These are phyloP conservation scores for Lenzites betulinus DNA, from an alignment of 768 basidiomycete species.

Conservation along the genomic window DNA sequence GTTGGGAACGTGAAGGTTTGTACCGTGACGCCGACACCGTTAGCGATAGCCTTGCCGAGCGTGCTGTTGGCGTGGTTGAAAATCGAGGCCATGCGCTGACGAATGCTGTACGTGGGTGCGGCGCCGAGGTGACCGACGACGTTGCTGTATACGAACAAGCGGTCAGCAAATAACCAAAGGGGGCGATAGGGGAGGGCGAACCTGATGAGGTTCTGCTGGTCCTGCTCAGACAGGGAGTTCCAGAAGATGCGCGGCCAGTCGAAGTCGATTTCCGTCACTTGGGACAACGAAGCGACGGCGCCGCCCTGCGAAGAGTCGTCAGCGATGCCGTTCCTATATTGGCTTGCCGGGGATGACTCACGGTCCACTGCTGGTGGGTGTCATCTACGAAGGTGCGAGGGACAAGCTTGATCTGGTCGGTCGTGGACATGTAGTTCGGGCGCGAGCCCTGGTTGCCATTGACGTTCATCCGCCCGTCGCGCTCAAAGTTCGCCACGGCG, in stretches of 20 bases:
- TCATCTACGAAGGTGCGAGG: constrained; percentile 40
- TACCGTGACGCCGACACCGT: constrained; percentile 33
- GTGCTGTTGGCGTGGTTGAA: constrained; percentile 41
- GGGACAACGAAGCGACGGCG: constrained; percentile 39
- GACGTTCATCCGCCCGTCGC: constrained; percentile 41
- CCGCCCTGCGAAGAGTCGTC: constrained; percentile 34
- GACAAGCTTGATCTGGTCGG: constrained; percentile 35
- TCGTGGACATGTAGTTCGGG: constrained; percentile 42
- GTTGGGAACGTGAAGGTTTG: constrained; percentile 20
- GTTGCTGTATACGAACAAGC: constrained; percentile 28
- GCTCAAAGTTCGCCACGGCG: constrained; percentile 42
- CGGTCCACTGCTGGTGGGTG: constrained; percentile 42
- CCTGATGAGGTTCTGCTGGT: constrained; percentile 40
- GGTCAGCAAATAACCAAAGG: background rate
- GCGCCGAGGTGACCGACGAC: constrained; percentile 41
- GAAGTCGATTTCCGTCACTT: constrained; percentile 41
- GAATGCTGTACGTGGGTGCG: constrained; percentile 32
- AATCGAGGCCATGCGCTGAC: constrained; percentile 35
- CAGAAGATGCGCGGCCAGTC: constrained; percentile 43
- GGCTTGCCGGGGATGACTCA: constrained; percentile 8
- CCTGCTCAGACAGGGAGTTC: constrained; percentile 36
- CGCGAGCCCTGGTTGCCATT: constrained; percentile 42
- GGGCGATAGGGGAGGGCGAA: background rate
- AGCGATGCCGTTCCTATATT: background rate
- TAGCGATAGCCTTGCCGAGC: constrained; percentile 39